phyloP scores from a whole-genome alignment of 768 basidiomycete species.

The Lanmaoa pseudosensibilis region DNA sequence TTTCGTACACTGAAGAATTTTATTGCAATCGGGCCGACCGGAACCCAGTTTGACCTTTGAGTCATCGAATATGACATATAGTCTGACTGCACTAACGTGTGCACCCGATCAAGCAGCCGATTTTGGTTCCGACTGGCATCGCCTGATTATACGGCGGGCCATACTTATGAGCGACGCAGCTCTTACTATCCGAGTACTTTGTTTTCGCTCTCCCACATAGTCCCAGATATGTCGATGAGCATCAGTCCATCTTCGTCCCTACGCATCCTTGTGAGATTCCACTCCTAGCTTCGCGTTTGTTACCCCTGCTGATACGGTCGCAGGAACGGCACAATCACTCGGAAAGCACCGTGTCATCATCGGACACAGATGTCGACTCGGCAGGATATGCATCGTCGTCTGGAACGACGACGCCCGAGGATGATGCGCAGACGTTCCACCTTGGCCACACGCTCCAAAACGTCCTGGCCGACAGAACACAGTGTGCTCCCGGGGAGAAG shows the following conservation, averaged over 20 bases:
- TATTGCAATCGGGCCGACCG: neutral
- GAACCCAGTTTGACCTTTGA: neutral
- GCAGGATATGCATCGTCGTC: conserved; percentile 28
- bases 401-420: conserved; percentile 34
- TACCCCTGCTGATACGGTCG: neutral
- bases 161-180: neutral
- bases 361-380: conserved; percentile 26
- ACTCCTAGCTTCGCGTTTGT: neutral
- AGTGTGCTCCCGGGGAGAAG: neutral
- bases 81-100: neutral
- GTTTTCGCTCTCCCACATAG: no score
- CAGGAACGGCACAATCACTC: neutral
- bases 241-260: conserved; percentile 16
- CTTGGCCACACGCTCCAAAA: conserved; percentile 14
- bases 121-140: neutral
- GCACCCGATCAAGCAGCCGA: no score
- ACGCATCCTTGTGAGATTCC: neutral
- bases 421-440: conserved; percentile 26
- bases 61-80: neutral
- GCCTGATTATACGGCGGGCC: neutral
- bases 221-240: conserved; percentile 10
- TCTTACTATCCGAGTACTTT: neutral
- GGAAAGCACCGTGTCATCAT: conserved; percentile 5
- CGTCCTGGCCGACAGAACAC: conserved; percentile 7
- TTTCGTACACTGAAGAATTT: neutral